These are phyloP conservation scores for Leersia perrieri DNA, from an alignment of 176 grass and related monocot genomes.

Conservation along the genomic window DNA sequence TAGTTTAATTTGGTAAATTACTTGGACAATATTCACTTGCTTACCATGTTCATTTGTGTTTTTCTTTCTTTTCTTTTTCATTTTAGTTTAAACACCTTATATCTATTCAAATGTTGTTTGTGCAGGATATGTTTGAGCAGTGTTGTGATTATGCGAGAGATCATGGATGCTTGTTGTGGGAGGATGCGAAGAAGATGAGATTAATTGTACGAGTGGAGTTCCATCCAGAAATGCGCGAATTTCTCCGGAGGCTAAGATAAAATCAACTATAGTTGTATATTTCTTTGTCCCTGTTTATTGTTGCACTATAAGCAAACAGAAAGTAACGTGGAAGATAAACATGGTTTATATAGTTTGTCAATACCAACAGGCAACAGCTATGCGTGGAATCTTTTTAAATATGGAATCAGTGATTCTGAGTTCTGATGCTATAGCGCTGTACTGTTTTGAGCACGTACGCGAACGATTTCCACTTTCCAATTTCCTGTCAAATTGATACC, in stretches of 20 bases:
- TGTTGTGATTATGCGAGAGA: slow-evolving; percentile 80
- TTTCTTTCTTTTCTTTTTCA: background rate
- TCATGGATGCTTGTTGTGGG: slow-evolving; percentile 63
- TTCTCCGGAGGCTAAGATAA: slow-evolving; percentile 64
- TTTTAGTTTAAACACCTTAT: background rate
- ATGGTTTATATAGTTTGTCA: no score
- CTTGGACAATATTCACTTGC: background rate
- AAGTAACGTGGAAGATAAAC: no score
- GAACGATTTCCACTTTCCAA: no score
- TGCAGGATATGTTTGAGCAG: slow-evolving; percentile 83
- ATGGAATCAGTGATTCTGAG: no score
- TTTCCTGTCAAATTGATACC: no score
- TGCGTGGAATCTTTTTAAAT: no score
- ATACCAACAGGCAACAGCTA: no score
- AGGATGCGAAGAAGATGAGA: slow-evolving; percentile 69
- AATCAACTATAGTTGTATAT: background rate
- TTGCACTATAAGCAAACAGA: no score
- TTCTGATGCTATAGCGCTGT: no score
- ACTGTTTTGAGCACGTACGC: no score
- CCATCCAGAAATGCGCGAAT: slow-evolving; percentile 78
- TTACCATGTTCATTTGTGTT: background rate
- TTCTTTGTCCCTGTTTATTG: no score
- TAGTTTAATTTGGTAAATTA: background rate
- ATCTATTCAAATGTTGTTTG: background rate
- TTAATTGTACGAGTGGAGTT: slow-evolving; percentile 65